Conservation (phyloP, 345 rosid genomes). For the Garcia nutans region DNA sequence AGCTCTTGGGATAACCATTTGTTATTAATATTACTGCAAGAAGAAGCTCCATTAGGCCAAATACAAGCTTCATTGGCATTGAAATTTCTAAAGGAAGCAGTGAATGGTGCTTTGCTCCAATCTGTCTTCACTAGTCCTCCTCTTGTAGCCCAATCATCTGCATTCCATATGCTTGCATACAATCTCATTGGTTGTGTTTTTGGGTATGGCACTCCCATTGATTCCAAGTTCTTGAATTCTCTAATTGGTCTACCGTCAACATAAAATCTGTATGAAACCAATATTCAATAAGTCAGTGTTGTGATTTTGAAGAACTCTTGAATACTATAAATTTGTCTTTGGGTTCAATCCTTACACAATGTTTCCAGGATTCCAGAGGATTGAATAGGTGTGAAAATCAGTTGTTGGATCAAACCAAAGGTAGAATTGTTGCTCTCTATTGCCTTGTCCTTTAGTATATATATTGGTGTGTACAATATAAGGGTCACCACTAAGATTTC, state of each 20-base stretch:
- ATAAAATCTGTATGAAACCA: slow-evolving; percentile 36
- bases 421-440: slow-evolving; percentile 60
- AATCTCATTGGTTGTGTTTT: slow-evolving; percentile 60
- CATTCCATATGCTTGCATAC: slow-evolving; percentile 63
- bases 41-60: slow-evolving; percentile 24
- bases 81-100: slow-evolving; percentile 49
- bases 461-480: slow-evolving; percentile 66
- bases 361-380: slow-evolving; percentile 57
- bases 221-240: slow-evolving; percentile 60
- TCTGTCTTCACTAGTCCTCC: slow-evolving; percentile 69
- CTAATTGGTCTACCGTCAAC: slow-evolving; percentile 65
- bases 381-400: slow-evolving; percentile 63
- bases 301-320: neutral
- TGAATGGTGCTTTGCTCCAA: slow-evolving; percentile 61
- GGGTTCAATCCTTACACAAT: slow-evolving; percentile 40
- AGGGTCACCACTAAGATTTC: slow-evolving; percentile 56
- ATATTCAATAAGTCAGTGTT: no score
- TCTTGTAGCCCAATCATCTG: slow-evolving; percentile 76
- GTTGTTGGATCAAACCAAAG: slow-evolving; percentile 69
- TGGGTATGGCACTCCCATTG: slow-evolving; percentile 49
- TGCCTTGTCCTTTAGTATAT: slow-evolving; percentile 55
- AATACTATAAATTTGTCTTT: neutral
- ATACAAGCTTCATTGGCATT: slow-evolving; percentile 37
- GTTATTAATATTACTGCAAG: slow-evolving; percentile 11
- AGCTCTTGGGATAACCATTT: slow-evolving; percentile 12